These are phyloP conservation scores for Mycena chlorophos DNA, from an alignment of 768 basidiomycete species.

Conservation along the genomic window DNA sequence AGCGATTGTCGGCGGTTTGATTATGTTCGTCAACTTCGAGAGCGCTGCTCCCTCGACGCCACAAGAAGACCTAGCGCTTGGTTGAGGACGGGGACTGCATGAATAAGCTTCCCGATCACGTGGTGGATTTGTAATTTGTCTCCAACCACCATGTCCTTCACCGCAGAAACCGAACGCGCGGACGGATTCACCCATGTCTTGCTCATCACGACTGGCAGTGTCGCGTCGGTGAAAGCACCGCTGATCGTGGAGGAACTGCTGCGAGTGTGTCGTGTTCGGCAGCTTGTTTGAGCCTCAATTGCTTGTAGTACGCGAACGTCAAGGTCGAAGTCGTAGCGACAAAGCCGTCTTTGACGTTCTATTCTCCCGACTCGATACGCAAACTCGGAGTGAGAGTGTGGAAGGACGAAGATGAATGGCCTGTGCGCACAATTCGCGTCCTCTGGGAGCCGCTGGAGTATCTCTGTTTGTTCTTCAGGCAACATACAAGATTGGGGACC, in stretches of 20 bases:
- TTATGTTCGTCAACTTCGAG: conserved; percentile 97
- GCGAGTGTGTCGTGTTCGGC: conserved; percentile 36
- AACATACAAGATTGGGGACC: conserved; percentile 78
- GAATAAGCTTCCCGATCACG: not conserved
- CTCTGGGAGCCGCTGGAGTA: not conserved
- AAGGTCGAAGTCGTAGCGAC: conserved; percentile 85
- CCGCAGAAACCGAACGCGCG: conserved; percentile 42
- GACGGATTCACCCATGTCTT: conserved; percentile 63
- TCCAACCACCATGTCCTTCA: conserved; percentile 32
- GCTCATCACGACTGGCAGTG: conserved; percentile 89
- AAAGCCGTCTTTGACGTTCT: conserved; percentile 77
- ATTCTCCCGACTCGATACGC: conserved; percentile 52
- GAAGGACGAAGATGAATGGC: conserved; percentile 93
- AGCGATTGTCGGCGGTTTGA: conserved; percentile 95
- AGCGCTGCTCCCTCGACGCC: conserved; percentile 95
- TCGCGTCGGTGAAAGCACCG: conserved; percentile 91
- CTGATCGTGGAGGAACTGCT: conserved; percentile 81
- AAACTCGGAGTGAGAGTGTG: conserved; percentile 65
- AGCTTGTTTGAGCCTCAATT: not conserved
- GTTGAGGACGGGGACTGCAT: too few relatives aligned
- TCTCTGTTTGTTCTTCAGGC: too few relatives aligned
- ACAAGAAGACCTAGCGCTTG: conserved; percentile 88
- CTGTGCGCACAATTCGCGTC: conserved; percentile 47
- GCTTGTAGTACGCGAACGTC: conserved; percentile 65
- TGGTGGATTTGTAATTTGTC: too few relatives aligned